These are phyloP conservation scores for Penicillium argentinense DNA, from an alignment of 495 filamentous ascomycete genomes.

Conservation along the genomic window DNA sequence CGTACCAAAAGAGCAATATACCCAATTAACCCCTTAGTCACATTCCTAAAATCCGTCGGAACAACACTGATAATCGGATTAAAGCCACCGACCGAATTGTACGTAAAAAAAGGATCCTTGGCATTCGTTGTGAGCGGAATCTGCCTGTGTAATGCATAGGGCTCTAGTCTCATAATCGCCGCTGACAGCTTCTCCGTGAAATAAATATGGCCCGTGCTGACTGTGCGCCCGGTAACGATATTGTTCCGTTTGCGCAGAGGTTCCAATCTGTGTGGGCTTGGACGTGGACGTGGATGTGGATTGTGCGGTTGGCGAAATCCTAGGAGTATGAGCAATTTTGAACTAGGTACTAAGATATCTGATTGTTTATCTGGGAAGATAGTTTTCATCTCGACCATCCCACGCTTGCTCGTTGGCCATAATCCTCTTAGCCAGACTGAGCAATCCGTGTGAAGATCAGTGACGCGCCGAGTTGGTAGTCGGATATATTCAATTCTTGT, in stretches of 20 bases:
- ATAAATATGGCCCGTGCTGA: slow-evolving; percentile 51
- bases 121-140: slow-evolving; percentile 7
- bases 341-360: neutral
- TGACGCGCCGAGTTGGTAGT: slow-evolving; percentile 7
- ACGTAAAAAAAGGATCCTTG: slow-evolving; percentile 3
- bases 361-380: slow-evolving; percentile 47
- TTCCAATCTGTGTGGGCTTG: slow-evolving; percentile 21
- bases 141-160: slow-evolving; percentile 4
- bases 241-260: slow-evolving; percentile 17
- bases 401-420: slow-evolving; percentile 44
- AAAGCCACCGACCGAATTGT: slow-evolving; percentile 2
- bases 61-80: slow-evolving; percentile 5
- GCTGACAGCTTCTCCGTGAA: slow-evolving; percentile 46
- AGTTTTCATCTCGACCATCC: slow-evolving; percentile 45
- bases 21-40: slow-evolving; percentile 10
- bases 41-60: slow-evolving; percentile 1
- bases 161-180: slow-evolving; percentile 35
- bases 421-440: slow-evolving; percentile 46
- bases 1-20: slow-evolving; percentile 9
- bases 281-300: slow-evolving; percentile 27
- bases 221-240: slow-evolving; percentile 11
- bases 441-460: slow-evolving; percentile 25
- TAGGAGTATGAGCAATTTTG: neutral
- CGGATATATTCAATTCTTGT: slow-evolving; percentile 2
- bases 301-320: slow-evolving; percentile 20